phyloP scores from a whole-genome alignment of 2,329 filamentous ascomycete genomes.

The Diaporthe amygdali region DNA sequence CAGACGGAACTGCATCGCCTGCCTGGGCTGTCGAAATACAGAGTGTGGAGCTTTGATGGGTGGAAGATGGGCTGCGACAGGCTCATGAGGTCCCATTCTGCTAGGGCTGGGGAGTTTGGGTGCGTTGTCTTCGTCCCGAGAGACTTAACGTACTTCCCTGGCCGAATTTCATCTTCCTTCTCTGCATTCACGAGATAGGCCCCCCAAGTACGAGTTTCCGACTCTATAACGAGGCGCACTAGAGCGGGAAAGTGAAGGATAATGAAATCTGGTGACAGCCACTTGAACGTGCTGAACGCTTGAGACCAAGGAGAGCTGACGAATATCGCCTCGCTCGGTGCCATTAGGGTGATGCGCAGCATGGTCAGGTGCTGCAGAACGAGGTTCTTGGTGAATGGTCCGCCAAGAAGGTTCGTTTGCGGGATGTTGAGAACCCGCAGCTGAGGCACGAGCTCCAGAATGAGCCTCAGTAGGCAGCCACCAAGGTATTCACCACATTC shows the following conservation, averaged over 20 bases:
- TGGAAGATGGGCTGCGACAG: not conserved
- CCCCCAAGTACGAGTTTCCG: not conserved
- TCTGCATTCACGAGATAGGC: not conserved
- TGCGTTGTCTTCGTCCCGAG: not conserved
- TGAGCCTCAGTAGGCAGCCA: not conserved
- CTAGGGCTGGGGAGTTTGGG: not conserved
- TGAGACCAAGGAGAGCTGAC: fast-evolving
- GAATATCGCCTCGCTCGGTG: not conserved
- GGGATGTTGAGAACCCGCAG: not conserved
- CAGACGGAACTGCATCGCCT: not conserved
- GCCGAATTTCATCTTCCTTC: no score
- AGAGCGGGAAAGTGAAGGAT: not conserved
- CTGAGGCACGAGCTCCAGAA: not conserved
- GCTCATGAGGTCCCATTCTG: not conserved
- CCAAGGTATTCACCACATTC: not conserved
- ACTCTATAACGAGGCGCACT: not conserved
- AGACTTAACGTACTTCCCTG: not conserved
- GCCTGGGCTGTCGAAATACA: not conserved
- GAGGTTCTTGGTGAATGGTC: not conserved
- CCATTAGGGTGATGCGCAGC: not conserved
- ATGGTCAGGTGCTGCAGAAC: not conserved
- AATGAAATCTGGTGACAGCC: not conserved
- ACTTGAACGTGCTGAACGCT: not conserved
- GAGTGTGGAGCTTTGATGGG: not conserved
- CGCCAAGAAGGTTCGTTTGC: not conserved